phyloP scores from a whole-genome alignment of 1,139 yeast genomes.

The Suzukiozyma palmioleophila region DNA sequence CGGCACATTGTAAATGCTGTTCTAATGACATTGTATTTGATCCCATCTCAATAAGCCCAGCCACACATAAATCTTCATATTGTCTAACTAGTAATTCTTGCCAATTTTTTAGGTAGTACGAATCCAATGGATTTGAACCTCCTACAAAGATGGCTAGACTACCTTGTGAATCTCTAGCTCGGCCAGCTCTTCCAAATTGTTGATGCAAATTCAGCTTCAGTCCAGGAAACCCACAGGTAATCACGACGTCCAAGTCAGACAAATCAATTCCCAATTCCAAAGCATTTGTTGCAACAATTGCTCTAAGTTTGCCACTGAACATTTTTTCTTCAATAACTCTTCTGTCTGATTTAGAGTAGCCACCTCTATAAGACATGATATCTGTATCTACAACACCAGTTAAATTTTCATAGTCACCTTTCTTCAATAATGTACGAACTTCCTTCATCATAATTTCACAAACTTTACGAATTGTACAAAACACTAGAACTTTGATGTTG shows the following conservation, averaged over 20 bases:
- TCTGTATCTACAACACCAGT: conserved; percentile 48
- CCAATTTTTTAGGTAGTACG: conserved; percentile 73
- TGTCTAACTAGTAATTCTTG: conserved; percentile 49
- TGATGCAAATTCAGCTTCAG: conserved; percentile 86
- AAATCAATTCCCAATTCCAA: conserved; percentile 93
- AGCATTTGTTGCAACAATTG: conserved; percentile 93
- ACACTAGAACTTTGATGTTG: conserved; percentile 67
- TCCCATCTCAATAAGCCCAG: conserved; percentile 32
- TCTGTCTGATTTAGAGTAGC: conserved; percentile 82
- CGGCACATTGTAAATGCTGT: conserved; percentile 91
- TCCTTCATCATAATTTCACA: conserved; percentile 89
- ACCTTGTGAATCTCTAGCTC: conserved; percentile 64
- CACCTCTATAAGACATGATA: conserved; percentile 93
- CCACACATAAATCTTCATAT: conserved; percentile 44
- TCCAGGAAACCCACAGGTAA: conserved; percentile 88
- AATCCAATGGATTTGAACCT: conserved; percentile 82
- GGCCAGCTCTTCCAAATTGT: conserved; percentile 95
- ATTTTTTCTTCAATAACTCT: conserved; percentile 82
- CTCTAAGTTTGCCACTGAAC: conserved; percentile 81
- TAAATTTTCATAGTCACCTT: conserved; percentile 17
- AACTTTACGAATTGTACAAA: conserved; percentile 79
- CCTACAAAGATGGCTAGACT: conserved; percentile 76
- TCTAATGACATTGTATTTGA: conserved; percentile 49
- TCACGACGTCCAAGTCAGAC: conserved; percentile 85
- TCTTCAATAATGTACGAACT: conserved; percentile 47